Evolutionary conservation across 495 filamentous ascomycete genomes (phyloP).

Genomic region (Filosporella fistucella): DNA sequence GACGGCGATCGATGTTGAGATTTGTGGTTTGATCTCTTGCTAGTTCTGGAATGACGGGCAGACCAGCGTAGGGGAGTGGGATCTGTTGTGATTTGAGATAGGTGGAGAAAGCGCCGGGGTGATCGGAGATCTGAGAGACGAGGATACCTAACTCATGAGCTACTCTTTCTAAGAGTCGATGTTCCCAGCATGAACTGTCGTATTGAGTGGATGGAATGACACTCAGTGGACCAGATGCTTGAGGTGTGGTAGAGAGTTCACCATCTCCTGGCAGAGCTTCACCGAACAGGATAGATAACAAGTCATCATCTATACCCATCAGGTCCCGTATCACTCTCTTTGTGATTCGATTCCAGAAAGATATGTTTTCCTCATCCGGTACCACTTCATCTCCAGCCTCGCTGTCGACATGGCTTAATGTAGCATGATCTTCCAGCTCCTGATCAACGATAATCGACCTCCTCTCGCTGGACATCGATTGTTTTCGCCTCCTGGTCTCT

Average conservation of each 20-base stretch:
- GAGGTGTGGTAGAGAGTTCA: constrained; percentile 34
- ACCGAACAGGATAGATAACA: constrained; percentile 83
- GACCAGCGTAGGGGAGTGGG: constrained; percentile 49
- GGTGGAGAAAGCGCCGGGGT: constrained; percentile 75
- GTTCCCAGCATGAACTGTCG: constrained; percentile 59
- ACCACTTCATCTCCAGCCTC: constrained; percentile 7
- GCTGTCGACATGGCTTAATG: constrained; percentile 15
- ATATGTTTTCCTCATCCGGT: constrained; percentile 43
- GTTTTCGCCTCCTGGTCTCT: constrained; percentile 65
- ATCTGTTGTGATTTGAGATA: constrained; percentile 53
- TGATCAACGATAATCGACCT: constrained; percentile 22
- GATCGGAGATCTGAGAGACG: constrained; percentile 75
- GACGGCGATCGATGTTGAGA: constrained; percentile 2
- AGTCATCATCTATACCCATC: constrained; percentile 82
- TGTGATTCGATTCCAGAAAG: constrained; percentile 78
- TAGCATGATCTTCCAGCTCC: constrained; percentile 24
- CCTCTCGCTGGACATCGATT: constrained; percentile 34
- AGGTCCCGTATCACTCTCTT: constrained; percentile 82
- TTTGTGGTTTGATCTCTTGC: constrained; percentile 27
- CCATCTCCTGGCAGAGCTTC: constrained; percentile 66
- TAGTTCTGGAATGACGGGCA: constrained; percentile 48
- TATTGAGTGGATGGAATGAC: constrained; percentile 19
- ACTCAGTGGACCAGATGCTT: constrained; percentile 2
- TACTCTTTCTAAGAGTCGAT: constrained; percentile 74
- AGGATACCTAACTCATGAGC: constrained; percentile 81